Conservation (phyloP, 2,329 filamentous ascomycete genomes). For the Trichophyton simii region DNA sequence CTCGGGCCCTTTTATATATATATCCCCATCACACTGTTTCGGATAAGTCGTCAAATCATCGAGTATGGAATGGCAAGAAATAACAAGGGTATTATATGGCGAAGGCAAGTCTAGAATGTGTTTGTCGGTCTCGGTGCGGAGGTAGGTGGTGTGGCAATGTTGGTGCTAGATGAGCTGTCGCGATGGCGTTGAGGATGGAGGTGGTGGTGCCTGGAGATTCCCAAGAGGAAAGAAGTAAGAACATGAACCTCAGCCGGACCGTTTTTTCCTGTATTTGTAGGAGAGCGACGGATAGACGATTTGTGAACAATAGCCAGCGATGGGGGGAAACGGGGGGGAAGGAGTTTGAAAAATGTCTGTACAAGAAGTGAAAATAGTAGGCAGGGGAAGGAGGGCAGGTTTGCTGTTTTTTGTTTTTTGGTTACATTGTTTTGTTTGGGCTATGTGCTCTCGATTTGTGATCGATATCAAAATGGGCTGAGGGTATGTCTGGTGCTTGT, state of each 20-base stretch:
- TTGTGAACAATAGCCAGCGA: not conserved
- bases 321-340: not conserved
- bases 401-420: not conserved
- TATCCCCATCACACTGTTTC: not conserved
- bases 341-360: not conserved
- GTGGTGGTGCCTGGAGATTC: slow-evolving; percentile 2
- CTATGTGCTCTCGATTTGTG: not conserved
- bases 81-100: not conserved
- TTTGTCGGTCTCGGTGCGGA: slow-evolving; percentile 2
- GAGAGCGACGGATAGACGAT: not conserved
- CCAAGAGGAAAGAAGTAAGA: slow-evolving; percentile 5
- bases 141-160: not conserved
- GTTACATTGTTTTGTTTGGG: not conserved
- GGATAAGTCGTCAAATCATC: slow-evolving; percentile 4
- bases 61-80: not conserved
- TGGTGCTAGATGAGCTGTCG: not conserved
- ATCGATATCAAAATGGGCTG: not conserved
- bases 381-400: not conserved
- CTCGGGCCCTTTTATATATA: not conserved
- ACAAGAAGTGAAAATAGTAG: not conserved
- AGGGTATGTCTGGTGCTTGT: not conserved
- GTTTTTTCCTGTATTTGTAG: not conserved
- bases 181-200: not conserved
- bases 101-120: slow-evolving; percentile 1
- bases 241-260: slow-evolving; percentile 4